Evolutionary conservation across 495 filamentous ascomycete genomes (phyloP), one percentile per base, ranked within the genome.

Genomic region (Rostrohypoxylon terebratum): DNA sequence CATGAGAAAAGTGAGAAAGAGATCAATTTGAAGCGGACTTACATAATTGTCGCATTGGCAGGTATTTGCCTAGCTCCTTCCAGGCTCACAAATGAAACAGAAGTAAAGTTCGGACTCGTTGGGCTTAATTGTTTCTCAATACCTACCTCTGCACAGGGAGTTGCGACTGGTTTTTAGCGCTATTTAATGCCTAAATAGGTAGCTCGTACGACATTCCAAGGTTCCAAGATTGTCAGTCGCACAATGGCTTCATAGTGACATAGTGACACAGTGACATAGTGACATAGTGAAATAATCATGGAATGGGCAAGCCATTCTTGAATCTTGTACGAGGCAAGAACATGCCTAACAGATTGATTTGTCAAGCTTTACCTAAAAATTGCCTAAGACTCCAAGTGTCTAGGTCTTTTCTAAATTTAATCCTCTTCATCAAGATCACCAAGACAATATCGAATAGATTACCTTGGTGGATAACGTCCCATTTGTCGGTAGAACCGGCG

Each of bases 161-260:
- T 45, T 45, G 42, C 42, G 16, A 45, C 16, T 34, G 5, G 18
- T 20, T 55, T 13, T 18, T n/a, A 55, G 61, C 20, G 48, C 33
- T 25, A 20, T 31, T 47, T 65, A 13, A 20, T 21, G 38, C 62
- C 62, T 14, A 23, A 65, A 58, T 66, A 58, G 40, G 63, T 8
- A 66, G 42, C 9, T 66, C 20, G 42, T 66, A 40, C 59, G 50
- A 69, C 59, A 58, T n/a, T n/a, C n/a, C n/a, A n/a, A n/a, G n/a
- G n/a, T n/a, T n/a, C n/a, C n/a, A n/a, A n/a, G n/a, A n/a, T 58
- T 21, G 16, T 25, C 11, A 25, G 63, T 66, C 54, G 40, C 40
- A 59, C 28, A 44, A 38, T 55, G 28, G 38, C 58, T 61, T 61
- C 20, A 13, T 25, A 18, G n/a, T 28, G 36, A 50, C 62, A 68